Percentiles rank a stretch among this genome's conserved stretches.
Evolutionary conservation across 257 asterid genomes (phyloP).

Genomic region (Solanum dulcamara): DNA sequence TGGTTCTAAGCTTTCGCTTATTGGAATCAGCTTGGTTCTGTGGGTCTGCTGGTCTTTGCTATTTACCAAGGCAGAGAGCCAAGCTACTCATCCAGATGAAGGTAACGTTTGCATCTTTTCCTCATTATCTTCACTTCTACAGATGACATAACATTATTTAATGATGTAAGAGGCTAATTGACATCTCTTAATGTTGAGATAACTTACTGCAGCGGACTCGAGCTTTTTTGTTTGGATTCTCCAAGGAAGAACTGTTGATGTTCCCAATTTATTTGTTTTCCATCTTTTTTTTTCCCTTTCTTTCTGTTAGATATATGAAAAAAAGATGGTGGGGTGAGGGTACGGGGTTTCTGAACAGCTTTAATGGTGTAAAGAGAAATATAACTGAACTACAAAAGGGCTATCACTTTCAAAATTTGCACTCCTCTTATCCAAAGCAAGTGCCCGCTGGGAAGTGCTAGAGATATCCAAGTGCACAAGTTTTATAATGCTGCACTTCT

Average conservation of each 20-base stretch:
- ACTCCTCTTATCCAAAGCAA: neutral
- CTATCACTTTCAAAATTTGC: neutral
- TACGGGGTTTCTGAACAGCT: neutral
- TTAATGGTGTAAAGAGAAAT: neutral
- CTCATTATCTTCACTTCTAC: neutral
- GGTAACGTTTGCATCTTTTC: conserved; percentile 24
- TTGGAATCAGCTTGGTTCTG: conserved; percentile 26
- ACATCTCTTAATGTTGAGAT: neutral
- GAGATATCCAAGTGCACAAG: neutral
- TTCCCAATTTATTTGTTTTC: neutral
- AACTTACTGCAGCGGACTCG: neutral
- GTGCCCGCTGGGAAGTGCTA: neutral
- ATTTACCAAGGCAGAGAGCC: conserved; percentile 37
- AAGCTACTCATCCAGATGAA: conserved; percentile 63
- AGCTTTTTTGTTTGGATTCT: neutral
- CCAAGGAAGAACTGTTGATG: neutral
- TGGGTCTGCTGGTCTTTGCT: conserved; percentile 50
- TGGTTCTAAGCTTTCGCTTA: conserved; percentile 9
- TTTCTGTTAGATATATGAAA: neutral
- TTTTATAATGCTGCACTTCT: neutral
- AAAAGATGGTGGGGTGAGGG: neutral
- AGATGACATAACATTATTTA: neutral
- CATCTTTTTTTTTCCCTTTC: neutral
- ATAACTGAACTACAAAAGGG: neutral
- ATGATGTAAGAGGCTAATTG: neutral